phyloP scores from a whole-genome alignment of 108 stramenopile species.

The Cyclostephanos tholiformis region DNA sequence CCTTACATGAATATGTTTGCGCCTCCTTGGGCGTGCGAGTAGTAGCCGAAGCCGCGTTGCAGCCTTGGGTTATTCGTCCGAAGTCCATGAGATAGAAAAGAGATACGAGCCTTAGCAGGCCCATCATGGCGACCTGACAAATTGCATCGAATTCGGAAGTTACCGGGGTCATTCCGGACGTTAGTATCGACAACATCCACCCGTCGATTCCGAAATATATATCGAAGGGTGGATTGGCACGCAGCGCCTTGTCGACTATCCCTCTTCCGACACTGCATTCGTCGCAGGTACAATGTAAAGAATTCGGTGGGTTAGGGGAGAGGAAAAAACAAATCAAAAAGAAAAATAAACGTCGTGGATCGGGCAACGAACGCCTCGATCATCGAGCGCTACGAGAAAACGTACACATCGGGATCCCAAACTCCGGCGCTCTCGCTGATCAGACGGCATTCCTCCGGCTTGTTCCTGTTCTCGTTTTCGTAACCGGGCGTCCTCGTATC shows the following conservation, averaged over 20 bases:
- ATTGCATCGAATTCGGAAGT: constrained; percentile 59
- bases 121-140: constrained; percentile 69
- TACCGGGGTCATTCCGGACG: constrained; percentile 78
- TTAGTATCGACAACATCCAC: constrained; percentile 79
- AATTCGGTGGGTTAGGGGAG: background rate
- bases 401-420: constrained; percentile 66
- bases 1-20: background rate
- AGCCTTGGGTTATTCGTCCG: constrained; percentile 63
- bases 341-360: background rate
- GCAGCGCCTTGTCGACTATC: constrained; percentile 65
- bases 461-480: constrained; percentile 74
- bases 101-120: constrained; percentile 69
- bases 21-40: background rate
- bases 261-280: constrained; percentile 58
- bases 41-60: constrained; percentile 1
- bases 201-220: constrained; percentile 84
- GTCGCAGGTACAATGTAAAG: background rate
- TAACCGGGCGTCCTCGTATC: constrained; percentile 98
- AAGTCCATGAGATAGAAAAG: constrained; percentile 83
- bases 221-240: constrained; percentile 58
- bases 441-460: constrained; percentile 75
- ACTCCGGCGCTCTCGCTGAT: constrained; percentile 71
- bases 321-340: background rate
- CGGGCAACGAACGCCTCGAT: background rate
- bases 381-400: background rate